Evolutionary conservation across 345 rosid species (phyloP).

Genomic region (Acer yangbiense): DNA sequence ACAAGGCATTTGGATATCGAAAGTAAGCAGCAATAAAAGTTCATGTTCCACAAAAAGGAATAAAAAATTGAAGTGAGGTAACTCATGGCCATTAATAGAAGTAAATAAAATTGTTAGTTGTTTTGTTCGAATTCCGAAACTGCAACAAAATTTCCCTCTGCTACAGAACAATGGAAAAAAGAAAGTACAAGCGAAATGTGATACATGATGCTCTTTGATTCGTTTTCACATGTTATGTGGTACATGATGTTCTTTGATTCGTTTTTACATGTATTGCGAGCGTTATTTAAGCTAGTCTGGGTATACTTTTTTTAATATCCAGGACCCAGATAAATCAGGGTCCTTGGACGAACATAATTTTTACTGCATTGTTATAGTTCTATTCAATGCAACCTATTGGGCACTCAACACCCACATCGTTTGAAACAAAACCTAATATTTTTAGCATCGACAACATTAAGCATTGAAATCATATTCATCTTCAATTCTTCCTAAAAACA

Average conservation of each 20-base stretch:
- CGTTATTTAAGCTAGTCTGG: no score
- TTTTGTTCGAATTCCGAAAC: background rate
- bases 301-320: no score
- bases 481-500: background rate
- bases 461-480: background rate
- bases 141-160: background rate
- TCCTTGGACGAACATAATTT: no score
- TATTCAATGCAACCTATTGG: no score
- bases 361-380: no score
- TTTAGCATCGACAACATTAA: background rate
- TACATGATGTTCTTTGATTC: no score
- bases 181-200: no score
- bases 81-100: background rate
- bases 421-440: background rate
- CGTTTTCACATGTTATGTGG: no score
- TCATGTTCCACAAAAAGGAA: background rate
- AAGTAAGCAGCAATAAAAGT: background rate
- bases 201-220: no score
- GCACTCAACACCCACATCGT: background rate
- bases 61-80: background rate
- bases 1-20: background rate
- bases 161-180: no score
- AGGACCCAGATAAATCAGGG: no score
- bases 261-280: no score
- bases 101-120: background rate